These are phyloP conservation scores for Hortiboletus flavorubellus DNA, from an alignment of 768 basidiomycete species.

Conservation along the genomic window DNA sequence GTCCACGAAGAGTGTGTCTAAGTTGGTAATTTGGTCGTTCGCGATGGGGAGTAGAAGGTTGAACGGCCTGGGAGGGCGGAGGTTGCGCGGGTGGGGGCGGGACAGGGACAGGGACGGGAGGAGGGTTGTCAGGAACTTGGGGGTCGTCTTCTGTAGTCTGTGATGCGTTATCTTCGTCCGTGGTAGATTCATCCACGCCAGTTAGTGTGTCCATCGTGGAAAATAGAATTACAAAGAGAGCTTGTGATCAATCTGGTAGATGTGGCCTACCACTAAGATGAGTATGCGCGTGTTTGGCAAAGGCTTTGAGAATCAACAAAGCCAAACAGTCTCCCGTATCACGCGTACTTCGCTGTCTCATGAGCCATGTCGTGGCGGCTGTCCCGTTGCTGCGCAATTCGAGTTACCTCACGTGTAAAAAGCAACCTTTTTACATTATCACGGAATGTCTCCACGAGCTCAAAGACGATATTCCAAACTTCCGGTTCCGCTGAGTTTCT, in stretches of 20 bases:
- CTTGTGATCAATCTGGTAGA: neutral
- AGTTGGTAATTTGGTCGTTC: constrained; percentile 65
- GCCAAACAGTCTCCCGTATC: constrained; percentile 10
- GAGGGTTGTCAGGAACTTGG: constrained; percentile 62
- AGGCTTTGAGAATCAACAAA: constrained; percentile 23
- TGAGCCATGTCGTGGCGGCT: constrained; percentile 14
- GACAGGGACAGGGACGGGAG: constrained; percentile 32
- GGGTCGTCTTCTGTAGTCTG: constrained; percentile 87
- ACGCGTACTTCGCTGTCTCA: too few relatives aligned
- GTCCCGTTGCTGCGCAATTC: neutral
- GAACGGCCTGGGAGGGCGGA: constrained; percentile 29
- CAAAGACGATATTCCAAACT: constrained; percentile 19
- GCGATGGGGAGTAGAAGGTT: constrained; percentile 37
- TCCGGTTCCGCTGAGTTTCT: constrained; percentile 30
- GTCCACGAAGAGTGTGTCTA: constrained; percentile 66
- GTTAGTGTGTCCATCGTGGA: constrained; percentile 21
- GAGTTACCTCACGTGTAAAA: neutral
- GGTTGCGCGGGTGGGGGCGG: constrained; percentile 35
- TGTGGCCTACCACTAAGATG: constrained; percentile 4
- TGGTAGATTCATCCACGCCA: constrained; percentile 42
- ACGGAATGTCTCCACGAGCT: constrained; percentile 14
- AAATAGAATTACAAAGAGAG: neutral
- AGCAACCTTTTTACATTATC: neutral
- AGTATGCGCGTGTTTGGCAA: constrained; percentile 24
- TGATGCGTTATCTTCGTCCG: constrained; percentile 64